Base-by-base conservation (phyloP, 495 filamentous ascomycete species). In the Neurospora sp. region DNA sequence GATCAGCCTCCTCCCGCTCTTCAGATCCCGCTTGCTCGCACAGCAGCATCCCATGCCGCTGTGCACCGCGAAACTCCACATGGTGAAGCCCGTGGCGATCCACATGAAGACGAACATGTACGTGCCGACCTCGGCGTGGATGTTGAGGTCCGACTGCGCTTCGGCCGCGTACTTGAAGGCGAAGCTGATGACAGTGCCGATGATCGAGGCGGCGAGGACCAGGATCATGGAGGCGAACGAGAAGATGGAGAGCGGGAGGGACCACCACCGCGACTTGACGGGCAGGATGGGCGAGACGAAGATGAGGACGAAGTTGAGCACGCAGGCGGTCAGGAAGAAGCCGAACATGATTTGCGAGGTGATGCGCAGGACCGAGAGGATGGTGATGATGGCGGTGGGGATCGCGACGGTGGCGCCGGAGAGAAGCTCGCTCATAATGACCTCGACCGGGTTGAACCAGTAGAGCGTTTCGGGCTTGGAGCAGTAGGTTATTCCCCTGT, bases 331-430 rank as follows among this genome's bases (percentile, higher is more conserved):
- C 8, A 98, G 78, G 84, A 96, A 97, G 80, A 95, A 90, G 71
- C 87, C 94, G 79, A 96, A 97, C 94, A 98, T 97, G 86, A 91
- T 89, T 76, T 94, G 89, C 5, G 90, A 94, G n/a, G 91, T 92
- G n/a, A 88, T 84, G 48, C 87, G 88, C 77, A 96, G 89, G 71
- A 97, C 87, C 44, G 87, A 82, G 27, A 98, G 87, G 72, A 93
- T 91, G 72, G 89, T 84, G 77, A 87, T 86, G 74, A 97, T 86
- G 59, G 92, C 82, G 16, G 86, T 84, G 2, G 94, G 94, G 4
- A 98, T 87, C 5, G 91, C 92, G 81, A 97, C 93, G 39, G 90
- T 92, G 6, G 94, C 93, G 35, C 94, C 94, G 5, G 92, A 81
- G 6, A 97, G 83, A 27, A 98, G 86, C 80, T 97, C 92, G 74